Evolutionary conservation across 2,329 filamentous ascomycete species (phyloP).

Genomic region (Talaromyces sp.): DNA sequence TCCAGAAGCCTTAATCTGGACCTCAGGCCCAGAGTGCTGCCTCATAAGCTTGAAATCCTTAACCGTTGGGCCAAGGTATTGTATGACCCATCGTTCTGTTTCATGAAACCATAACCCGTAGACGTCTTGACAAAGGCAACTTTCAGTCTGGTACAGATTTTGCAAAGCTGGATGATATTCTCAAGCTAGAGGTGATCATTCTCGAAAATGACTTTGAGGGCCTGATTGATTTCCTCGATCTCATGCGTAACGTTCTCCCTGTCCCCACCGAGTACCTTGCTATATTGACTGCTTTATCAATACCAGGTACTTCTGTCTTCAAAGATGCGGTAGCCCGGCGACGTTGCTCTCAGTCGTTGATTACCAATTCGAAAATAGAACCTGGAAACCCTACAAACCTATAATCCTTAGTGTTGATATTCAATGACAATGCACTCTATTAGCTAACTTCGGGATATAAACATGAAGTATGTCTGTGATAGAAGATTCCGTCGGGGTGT

Average conservation of each 20-base stretch:
- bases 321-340: too few species aligned
- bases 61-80: neutral
- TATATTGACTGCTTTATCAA: neutral
- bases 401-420: too few species aligned
- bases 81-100: neutral
- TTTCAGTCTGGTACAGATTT: neutral
- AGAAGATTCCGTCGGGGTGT: neutral
- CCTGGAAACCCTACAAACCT: too few species aligned
- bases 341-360: neutral
- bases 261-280: neutral
- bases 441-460: too few species aligned
- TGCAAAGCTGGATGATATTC: neutral
- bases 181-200: neutral
- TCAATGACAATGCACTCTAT: too few species aligned
- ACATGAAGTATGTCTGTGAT: neutral
- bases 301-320: too few species aligned
- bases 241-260: neutral
- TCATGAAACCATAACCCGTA: neutral
- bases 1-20: conserved; percentile 59
- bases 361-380: neutral
- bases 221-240: neutral
- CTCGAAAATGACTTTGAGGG: neutral
- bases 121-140: neutral
- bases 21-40: conserved; percentile 27
- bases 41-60: neutral